A percentile compares a stretch with the other conserved stretches of the same genome.
phyloP scores from a whole-genome alignment of 2,329 filamentous ascomycete species.

The Phialophora expanda region DNA sequence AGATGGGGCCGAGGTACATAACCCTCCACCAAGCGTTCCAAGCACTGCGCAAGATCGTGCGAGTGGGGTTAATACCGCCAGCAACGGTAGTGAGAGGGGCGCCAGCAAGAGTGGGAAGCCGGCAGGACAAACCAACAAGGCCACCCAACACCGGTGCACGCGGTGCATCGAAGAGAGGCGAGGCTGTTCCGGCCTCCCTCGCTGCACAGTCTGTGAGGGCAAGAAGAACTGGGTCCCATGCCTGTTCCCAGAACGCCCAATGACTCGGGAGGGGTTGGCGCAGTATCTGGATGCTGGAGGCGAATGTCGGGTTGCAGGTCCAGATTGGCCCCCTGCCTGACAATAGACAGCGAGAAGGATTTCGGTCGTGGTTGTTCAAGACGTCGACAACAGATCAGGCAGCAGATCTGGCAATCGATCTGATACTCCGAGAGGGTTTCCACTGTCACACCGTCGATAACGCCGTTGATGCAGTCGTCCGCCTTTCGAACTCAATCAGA shows the following conservation, averaged over 20 bases:
- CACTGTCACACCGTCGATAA: no score
- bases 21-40: not conserved
- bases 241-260: not conserved
- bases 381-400: not conserved
- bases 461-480: no score
- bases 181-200: not conserved
- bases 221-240: not conserved
- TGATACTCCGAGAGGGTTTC: no score
- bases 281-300: constrained; percentile 2
- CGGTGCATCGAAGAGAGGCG: not conserved
- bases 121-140: not conserved
- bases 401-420: no score
- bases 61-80: not conserved
- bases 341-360: not conserved
- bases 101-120: not conserved
- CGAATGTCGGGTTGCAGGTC: not conserved
- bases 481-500: no score
- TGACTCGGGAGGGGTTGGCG: not conserved
- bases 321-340: not conserved
- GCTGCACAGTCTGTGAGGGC: not conserved
- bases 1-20: not conserved
- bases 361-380: not conserved
- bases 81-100: not conserved
- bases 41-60: not conserved
- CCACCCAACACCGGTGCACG: not conserved